These are phyloP conservation scores for Trametes maxima DNA, from an alignment of 768 basidiomycete genomes.

Conservation along the genomic window DNA sequence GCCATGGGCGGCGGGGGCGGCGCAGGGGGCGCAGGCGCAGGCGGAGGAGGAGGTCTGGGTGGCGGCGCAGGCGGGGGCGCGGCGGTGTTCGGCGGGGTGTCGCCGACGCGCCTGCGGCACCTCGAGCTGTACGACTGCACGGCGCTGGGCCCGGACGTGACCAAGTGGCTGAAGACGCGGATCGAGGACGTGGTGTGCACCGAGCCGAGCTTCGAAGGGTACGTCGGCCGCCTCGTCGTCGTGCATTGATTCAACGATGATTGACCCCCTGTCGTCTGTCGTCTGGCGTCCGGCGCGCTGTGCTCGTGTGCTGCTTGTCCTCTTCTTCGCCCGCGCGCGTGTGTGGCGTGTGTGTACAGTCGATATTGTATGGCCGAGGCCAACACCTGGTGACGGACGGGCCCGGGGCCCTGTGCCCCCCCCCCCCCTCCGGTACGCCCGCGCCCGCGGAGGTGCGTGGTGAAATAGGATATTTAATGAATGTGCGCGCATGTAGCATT, in stretches of 20 bases:
- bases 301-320: background rate
- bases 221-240: constrained; percentile 23
- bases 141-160: constrained; percentile 65
- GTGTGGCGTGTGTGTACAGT: constrained; percentile 1
- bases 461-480: constrained; percentile 4
- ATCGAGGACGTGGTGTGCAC: constrained; percentile 64
- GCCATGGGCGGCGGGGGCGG: constrained; percentile 8
- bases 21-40: constrained; percentile 19
- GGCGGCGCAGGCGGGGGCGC: constrained; percentile 22
- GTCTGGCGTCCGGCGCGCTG: background rate
- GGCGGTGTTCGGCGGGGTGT: constrained; percentile 43
- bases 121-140: constrained; percentile 72
- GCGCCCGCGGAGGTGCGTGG: background rate
- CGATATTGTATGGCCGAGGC: constrained; percentile 16
- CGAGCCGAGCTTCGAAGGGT: constrained; percentile 56
- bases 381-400: constrained; percentile 7
- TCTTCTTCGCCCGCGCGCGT: background rate
- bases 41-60: background rate
- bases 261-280: background rate
- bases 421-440: background rate
- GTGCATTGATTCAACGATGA: constrained; percentile 8
- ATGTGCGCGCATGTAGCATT: constrained; percentile 6
- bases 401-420: background rate
- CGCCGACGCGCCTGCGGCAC: constrained; percentile 53
- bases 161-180: constrained; percentile 64